phyloP scores from a whole-genome alignment of 1,284 basidiomycete genomes.

The Trametes pubescens region DNA sequence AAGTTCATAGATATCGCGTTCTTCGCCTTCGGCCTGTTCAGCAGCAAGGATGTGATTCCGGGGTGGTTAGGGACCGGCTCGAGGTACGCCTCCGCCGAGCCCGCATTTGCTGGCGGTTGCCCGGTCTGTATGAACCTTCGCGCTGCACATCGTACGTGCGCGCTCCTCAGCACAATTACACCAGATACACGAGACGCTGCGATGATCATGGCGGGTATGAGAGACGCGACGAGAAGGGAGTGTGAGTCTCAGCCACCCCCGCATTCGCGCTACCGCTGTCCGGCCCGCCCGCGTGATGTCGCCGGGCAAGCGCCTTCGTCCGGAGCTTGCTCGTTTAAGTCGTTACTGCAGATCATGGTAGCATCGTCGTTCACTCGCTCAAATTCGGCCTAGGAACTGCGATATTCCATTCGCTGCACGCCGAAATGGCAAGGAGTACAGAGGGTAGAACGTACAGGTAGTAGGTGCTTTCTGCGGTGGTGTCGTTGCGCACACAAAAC shows the following conservation, averaged over 20 bases:
- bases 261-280: constrained; percentile 9
- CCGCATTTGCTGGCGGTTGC: constrained; percentile 1
- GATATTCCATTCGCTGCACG: constrained; percentile 26
- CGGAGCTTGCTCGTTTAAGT: constrained; percentile 21
- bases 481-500: constrained; percentile 12
- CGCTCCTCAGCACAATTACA: background rate
- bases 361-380: background rate
- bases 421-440: constrained; percentile 17
- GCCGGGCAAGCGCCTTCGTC: background rate
- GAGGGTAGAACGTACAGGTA: constrained; percentile 24
- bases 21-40: constrained; percentile 87
- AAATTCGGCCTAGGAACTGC: background rate
- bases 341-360: background rate
- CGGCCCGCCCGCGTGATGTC: constrained; percentile 23
- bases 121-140: constrained; percentile 26
- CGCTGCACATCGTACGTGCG: background rate
- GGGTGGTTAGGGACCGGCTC: constrained; percentile 55
- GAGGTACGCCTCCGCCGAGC: constrained; percentile 60
- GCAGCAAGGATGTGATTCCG: constrained; percentile 69
- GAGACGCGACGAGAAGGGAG: background rate
- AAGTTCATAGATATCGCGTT: constrained; percentile 88
- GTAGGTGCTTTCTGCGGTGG: background rate
- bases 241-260: constrained; percentile 18
- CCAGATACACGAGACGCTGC: constrained; percentile 8
- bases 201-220: constrained; percentile 9